These are phyloP conservation scores for Mallotus nudiflorus DNA, from an alignment of 345 rosid genomes.

Conservation along the genomic window DNA sequence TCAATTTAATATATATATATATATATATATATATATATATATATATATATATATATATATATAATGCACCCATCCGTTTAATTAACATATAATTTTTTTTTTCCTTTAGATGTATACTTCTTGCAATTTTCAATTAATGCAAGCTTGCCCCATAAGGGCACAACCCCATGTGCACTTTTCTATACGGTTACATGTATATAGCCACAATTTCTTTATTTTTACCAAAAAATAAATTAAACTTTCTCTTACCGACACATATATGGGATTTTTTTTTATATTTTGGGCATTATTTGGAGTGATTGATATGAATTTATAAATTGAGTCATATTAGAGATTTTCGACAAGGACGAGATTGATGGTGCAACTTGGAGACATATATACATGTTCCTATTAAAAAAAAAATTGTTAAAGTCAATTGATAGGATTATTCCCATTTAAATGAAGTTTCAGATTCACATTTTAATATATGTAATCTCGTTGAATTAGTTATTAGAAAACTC, in stretches of 20 bases:
- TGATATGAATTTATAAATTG: not conserved
- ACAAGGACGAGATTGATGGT: constrained; percentile 7
- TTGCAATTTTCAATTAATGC: constrained; percentile 20
- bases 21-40: no score
- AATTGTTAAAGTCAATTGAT: no score
- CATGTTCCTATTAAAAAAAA: constrained; percentile 1
- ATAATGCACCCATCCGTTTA: no score
- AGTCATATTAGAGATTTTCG: not conserved
- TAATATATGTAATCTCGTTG: no score
- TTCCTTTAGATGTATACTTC: not conserved
- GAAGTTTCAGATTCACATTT: no score
- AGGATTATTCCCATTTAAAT: no score
- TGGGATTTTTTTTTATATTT: not conserved
- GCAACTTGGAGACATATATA: not conserved
- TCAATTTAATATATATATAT: no score
- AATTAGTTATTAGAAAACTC: no score
- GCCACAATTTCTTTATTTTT: not conserved
- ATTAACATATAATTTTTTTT: no score
- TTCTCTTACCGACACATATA: constrained; percentile 29
- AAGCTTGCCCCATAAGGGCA: constrained; percentile 21
- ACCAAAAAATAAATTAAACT: not conserved
- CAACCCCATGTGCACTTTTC: constrained; percentile 37
- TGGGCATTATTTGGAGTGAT: not conserved
- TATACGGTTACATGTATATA: not conserved
- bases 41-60: no score